Base-by-base conservation (phyloP, 345 rosid genomes). In the Leavenworthia alabamica region DNA sequence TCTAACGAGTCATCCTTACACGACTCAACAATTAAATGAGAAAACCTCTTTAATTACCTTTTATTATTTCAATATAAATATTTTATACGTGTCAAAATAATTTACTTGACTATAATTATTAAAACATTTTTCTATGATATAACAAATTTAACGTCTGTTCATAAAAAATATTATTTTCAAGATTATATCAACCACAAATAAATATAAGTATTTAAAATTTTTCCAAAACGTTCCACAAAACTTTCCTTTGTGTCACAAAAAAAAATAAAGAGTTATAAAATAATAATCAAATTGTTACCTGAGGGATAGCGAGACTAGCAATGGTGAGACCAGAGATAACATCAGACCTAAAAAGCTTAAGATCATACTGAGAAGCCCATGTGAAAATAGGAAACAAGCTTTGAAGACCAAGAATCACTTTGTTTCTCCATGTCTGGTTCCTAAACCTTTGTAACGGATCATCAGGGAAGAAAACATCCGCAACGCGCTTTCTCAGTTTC, bases 301-400 rank as follows among this genome's bases (percentile, higher is more conserved):
- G 99, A 35, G 99, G 99, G 54, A 94, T 94, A 6, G 99, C 96
- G 27, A 94, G 92, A 82, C 95, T 94, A 17, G 99, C 97, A 81
- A 94, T 94, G 92, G 99, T 94, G 69, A 94, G 83, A 31, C 99
- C 99, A 42, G 99, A 81, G 76, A 94, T 75, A 74, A 86, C 40
- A 72, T 94, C 99, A 32, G 99, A 94, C 77, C 83, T 77, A 45
- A 94, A 70, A 28, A 86, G 78, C 56, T 52, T 61, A 41, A 84
- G 83, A 64, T 68, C 67, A 46, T 94, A 94, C 40, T 79, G 71
- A 7, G 95, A 79, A 1, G 60, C 87, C 99, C 99, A 94, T 2
- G 88, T 86, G 45, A 83, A 77, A 11, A 94, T 82, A 0, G 99
- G 99, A 45, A 88, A 82, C 42, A 90, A 48, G 72, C 71, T 86